Evolutionary conservation across 192 early-diverging fungal genomes (phyloP).

Genomic region (Coemansia sp.): DNA sequence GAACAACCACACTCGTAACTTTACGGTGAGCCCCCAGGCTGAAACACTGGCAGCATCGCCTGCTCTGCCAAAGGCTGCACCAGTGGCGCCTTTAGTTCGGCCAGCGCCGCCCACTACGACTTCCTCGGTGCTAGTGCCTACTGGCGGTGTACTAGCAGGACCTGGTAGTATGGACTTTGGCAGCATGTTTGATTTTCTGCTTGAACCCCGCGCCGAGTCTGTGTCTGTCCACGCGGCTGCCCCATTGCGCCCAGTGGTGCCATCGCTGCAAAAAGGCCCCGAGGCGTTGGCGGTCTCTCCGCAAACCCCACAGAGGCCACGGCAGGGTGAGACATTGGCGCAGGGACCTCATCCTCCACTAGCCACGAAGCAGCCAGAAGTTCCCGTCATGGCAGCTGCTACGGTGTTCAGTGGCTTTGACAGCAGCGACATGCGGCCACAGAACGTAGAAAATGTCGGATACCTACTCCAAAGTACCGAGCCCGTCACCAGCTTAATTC

Average conservation of each 20-base stretch:
- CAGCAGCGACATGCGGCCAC: neutral
- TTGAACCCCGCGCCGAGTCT: conserved; percentile 8
- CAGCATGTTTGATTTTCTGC: conserved; percentile 27
- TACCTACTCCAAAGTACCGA: neutral
- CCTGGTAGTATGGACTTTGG: conserved; percentile 16
- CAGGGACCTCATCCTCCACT: neutral
- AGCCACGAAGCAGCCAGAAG: neutral
- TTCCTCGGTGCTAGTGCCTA: neutral
- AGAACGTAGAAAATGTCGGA: neutral
- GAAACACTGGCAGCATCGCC: neutral
- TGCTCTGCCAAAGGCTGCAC: neutral
- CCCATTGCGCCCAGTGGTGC: neutral
- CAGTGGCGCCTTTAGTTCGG: neutral
- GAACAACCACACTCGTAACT: neutral
- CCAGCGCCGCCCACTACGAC: neutral
- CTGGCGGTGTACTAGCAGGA: neutral
- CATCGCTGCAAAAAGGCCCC: neutral
- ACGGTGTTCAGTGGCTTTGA: neutral
- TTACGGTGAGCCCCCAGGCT: neutral
- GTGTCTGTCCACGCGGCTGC: neutral
- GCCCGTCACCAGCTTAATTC: neutral
- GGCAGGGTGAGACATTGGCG: neutral
- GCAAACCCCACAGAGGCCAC: neutral
- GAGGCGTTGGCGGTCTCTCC: neutral
- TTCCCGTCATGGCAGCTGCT: neutral